Base-by-base conservation (phyloP, 2,329 filamentous ascomycete genomes). In the Cadophora luteo-olivacea region DNA sequence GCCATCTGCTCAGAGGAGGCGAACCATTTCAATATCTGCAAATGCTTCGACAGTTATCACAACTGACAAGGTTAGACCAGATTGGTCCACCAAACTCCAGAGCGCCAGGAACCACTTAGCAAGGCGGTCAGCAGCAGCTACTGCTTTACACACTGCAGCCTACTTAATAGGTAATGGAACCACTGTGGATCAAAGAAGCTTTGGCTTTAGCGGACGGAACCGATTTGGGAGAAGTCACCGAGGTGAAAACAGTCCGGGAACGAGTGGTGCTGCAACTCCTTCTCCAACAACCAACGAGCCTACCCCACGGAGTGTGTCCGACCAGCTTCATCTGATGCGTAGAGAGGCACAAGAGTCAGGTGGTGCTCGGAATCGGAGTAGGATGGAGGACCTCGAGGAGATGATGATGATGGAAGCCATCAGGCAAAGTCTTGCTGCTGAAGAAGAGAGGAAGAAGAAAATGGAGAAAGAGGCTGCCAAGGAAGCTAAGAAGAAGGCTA, bases 371-470 rank as follows among this genome's bases (percentile, higher is more conserved):
- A 72, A 73, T 51, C 81, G 89, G 69, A 82, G 88, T 70, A 86
- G 93, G 36, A 88, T 97, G 77, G 93, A 97, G 25, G 94, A 98
- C 74, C 85, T 98, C 0, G 96, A 99, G 78, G 95, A 97, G 61
- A 92, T 99, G 84, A 99, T 99, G 96, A 94, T 98, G 84, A 93
- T 96, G 85, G 96, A 99, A 79, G 96, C 96, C 0, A 97, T 99
- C 60, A 86, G 96, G 49, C 80, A 97, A 36, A 97, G 94, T 60
- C 83, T 99, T n/a, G 94, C 92, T 0, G 91, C 93, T 0, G 96
- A 99, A 78, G 95, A 98, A 76, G 95, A 98, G 52, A 87, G 95
- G n/a, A 92, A 93, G 73, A 91, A 87, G 58, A 96, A 93, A 76
- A 90, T 92, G 61, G 92, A 96, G 62, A 95, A 94, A 77, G 92